Percentiles rank a stretch among this genome's conserved stretches.
phyloP scores from a whole-genome alignment of 1,139 yeast species.

The Taphrina flavorubra region DNA sequence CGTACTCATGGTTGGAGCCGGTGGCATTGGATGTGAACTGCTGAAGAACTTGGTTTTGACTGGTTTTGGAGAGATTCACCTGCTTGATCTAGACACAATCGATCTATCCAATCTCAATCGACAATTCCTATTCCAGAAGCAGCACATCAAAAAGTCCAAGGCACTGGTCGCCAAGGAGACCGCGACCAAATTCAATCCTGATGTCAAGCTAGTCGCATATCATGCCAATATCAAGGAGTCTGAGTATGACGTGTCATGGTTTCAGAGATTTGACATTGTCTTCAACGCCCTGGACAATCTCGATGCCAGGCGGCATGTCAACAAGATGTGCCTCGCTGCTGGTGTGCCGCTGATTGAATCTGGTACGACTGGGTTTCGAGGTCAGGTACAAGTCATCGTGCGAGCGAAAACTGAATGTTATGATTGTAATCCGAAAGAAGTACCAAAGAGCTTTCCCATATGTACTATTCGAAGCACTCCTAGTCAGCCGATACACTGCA shows the following conservation, averaged over 20 bases:
- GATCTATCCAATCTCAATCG: constrained; percentile 90
- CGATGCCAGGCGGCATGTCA: constrained; percentile 90
- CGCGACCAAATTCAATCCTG: constrained; percentile 76
- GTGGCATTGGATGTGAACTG: constrained; percentile 98
- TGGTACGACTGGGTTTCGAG: constrained; percentile 93
- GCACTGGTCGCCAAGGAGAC: constrained; percentile 76
- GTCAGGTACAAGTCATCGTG: constrained; percentile 89
- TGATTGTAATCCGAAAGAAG: constrained; percentile 84
- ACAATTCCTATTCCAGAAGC: constrained; percentile 85
- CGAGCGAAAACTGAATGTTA: constrained; percentile 85
- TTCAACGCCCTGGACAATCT: constrained; percentile 93
- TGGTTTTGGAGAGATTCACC: constrained; percentile 87
- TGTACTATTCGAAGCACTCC: constrained; percentile 98
- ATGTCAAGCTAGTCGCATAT: constrained; percentile 74
- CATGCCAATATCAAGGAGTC: constrained; percentile 83
- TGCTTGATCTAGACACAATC: constrained; percentile 92
- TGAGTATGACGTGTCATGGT: constrained; percentile 79
- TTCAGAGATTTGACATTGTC: constrained; percentile 73
- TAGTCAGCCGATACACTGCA: constrained; percentile 92
- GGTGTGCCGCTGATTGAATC: constrained; percentile 83
- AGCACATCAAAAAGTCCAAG: constrained; percentile 85
- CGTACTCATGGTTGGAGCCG: constrained; percentile 93
- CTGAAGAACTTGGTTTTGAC: constrained; percentile 81
- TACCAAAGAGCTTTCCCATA: constrained; percentile 91
- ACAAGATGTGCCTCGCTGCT: constrained; percentile 75